Evolutionary conservation across 345 rosid genomes (phyloP), one percentile per base, ranked within the genome.

Genomic region (Linum usitatissimum): DNA sequence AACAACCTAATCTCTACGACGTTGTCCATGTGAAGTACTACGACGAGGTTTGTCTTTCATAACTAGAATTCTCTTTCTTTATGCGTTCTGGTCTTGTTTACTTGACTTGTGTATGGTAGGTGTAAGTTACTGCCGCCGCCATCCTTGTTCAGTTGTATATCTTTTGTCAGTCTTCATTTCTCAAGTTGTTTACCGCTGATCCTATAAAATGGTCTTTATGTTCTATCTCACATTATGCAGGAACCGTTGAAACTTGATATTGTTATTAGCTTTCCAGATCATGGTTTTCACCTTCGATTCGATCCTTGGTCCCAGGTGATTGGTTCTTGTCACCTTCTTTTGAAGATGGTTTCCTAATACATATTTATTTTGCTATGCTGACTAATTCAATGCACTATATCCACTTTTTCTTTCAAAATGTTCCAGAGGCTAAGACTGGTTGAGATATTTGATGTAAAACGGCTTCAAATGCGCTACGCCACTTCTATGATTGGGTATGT

Each of bases 251-350:
- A 87, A 64, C 66, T 90, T 53, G 99, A 93, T 74, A 77, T 90
- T n/a, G 90, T 93, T 39, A 84, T 93, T 58, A 84, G 99, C 80
- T 87, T 90, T 73, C 99, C 97, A 0, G 99, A 93, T 76, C 97
- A 93, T 59, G 99, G 99, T 1, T 93, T 93, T 75, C 97, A 93
- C 71, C 90, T 93, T 42, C 83, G 97, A 4, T 93, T 93, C 68
- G 99, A 93, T 80, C 91, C 99, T 36, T 90, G 91, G 96, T 90
- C 99, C n/a, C 99, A 93, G 91, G 99, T 90, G 68, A 60, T 63
- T 23, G 14, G 19, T 53, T 15, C 9, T 57, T 5, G 20, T 53
- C 60, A 9, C 13, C 38, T 39, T 63, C 9, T 28, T 8, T 18
- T 49, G 40, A 38, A 19, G 19, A 55, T 67, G 54, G 18, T 64